Base-by-base conservation (phyloP, 805 yeast genomes). In the Yamadazyma paraphyllophila region DNA sequence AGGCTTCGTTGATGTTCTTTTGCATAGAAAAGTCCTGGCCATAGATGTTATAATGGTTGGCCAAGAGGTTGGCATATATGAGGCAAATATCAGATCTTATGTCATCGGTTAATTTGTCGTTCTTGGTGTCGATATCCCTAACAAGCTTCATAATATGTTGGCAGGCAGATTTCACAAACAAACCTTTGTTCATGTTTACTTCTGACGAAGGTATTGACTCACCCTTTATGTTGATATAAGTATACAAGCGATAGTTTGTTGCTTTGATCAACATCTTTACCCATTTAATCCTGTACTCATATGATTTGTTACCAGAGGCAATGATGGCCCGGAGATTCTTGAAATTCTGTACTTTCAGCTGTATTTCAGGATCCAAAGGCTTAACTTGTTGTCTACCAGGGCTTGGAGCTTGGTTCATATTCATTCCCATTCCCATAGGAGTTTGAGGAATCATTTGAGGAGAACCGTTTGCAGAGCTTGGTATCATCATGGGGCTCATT, bases 221-320 rank as follows among this genome's bases (percentile, higher is more conserved):
- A 15, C 77, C 77, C 53, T 66, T 67, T 47, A 72, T 69, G 54
- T 68, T 71, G 44, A 72, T 62, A 48, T 66, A 70, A n/a, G 69
- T 59, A 49, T 65, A 71, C 14, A 72, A 57, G 52, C 63, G 61
- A 53, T 56, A 64, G 50, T 69, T 70, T 26, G 67, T 63, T 11
- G 76, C 74, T 13, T 55, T 51, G 15, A 72, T 61, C 52, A 72
- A 59, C 72, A 66, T 68, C 47, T 69, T 67, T 41, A 67, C 63
- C 77, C 77, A 72, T 48, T 66, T 60, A 41, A 71, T 58, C 30
- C 77, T 54, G 53, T 59, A 71, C 48, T 70, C 75, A 30, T 60
- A 56, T 1, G 74, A 57, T 53, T 72, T 72, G 47, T 69, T 69
- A 10, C 77, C 76, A 1, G 69, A 53, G 1, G 75, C 68, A 39